Evolutionary conservation across 2,329 filamentous ascomycete genomes (phyloP), one percentile per base, ranked within the genome.

Genomic region (Colletotrichum echinochloae): DNA sequence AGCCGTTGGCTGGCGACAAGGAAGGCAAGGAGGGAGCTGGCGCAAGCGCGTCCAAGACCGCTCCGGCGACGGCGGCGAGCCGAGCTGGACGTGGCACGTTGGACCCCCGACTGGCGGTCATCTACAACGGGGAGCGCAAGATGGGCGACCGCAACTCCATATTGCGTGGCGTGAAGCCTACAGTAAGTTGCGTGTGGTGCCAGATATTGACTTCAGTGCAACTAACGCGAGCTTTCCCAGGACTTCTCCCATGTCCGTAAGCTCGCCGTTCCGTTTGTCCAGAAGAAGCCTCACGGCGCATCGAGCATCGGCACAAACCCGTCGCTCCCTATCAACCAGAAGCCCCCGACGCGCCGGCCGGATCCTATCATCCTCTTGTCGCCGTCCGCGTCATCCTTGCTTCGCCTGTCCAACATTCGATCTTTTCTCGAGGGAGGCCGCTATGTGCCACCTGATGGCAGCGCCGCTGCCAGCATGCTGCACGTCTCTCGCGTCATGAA

Each of bases 341-440:
- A 86, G 79, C 75, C 78, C 16, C 83, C 85, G 37, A 77, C 80
- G 55, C 83, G 86, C 56, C 83, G 88, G 69, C 87, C 88, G 46
- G 87, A 97, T 79, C 96, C 96, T 59, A 99, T 99, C 82, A 98
- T 99, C 79, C 91, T 99, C 35, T 91, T 99, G 72, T 98, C 96
- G 0, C 96, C 96, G 1, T 98, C 95, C 1, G 96, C 95, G 14
- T 98, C 95, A 2, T 97, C 95, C 1, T 90, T 98, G 59, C 90
- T 99, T 46, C 94, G 95, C 79, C 94, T 98, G 89, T 93, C 94
- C 63, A 99, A 99, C 80, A 94, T 97, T 81, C 97, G 97, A 78
- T 91, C 93, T 37, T 98, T 99, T 86, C 92, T 99, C 74, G 92
- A 95, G 79, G 88, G 91, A 66, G 95, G 95, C 67, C 85, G 91